A percentile compares a stretch with the other conserved stretches of the same genome.
Evolutionary conservation across 163 green algal genomes (phyloP).

Genomic region (Prototheca wickerhamii): DNA sequence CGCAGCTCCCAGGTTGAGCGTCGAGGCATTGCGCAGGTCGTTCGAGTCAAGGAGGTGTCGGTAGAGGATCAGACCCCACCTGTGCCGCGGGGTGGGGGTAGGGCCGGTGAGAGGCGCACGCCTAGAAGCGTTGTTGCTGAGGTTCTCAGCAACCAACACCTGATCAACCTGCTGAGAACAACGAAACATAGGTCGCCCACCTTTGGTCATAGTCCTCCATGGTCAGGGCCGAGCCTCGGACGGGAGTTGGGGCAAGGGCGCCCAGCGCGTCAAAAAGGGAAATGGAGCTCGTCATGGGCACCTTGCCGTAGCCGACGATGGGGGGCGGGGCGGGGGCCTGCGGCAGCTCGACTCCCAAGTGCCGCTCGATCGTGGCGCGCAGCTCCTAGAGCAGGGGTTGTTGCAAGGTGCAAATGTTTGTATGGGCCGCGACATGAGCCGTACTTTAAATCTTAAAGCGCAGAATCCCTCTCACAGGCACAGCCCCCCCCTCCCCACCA

Average conservation of each 20-base stretch:
- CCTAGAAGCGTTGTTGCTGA: no score
- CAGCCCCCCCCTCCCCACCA: neutral
- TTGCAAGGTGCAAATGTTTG: no score
- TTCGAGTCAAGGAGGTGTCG: conserved; percentile 4
- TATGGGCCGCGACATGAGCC: no score
- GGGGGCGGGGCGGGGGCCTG: conserved; percentile 11
- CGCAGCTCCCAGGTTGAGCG: conserved; percentile 24
- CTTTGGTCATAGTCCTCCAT: conserved; percentile 58
- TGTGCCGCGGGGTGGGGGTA: conserved; percentile 8
- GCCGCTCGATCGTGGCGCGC: neutral
- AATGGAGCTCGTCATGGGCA: conserved; percentile 14
- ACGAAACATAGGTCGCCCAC: no score
- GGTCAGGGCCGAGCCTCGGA: conserved; percentile 5
- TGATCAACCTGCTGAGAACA: no score
- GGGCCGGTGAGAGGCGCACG: neutral
- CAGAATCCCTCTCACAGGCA: neutral
- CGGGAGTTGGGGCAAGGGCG: conserved; percentile 1
- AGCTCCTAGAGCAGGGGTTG: neutral
- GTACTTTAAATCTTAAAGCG: no score
- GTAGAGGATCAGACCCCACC: conserved; percentile 46
- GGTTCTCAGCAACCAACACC: no score
- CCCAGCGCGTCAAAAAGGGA: conserved; percentile 19
- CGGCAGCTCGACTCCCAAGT: conserved; percentile 15
- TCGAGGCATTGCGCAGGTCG: neutral
- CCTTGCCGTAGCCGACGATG: conserved; percentile 22